These are phyloP conservation scores for Albifimbria verrucaria DNA, from an alignment of 2,329 filamentous ascomycete species.

Conservation along the genomic window DNA sequence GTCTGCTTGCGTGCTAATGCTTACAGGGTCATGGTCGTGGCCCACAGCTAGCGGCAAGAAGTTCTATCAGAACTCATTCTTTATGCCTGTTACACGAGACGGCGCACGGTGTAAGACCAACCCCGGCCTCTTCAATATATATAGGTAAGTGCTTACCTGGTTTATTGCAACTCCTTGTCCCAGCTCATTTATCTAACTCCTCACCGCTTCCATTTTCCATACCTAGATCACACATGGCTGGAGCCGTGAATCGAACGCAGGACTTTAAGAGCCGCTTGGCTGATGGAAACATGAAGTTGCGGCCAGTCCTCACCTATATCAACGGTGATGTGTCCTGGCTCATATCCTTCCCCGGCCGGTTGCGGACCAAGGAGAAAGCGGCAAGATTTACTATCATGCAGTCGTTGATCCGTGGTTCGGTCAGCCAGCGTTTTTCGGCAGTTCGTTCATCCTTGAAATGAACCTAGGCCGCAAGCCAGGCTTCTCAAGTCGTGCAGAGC, in stretches of 20 bases:
- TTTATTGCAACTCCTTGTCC: too few relatives aligned
- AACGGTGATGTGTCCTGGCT: background rate
- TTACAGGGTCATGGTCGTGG: too few relatives aligned
- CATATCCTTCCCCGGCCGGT: background rate
- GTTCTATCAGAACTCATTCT: too few relatives aligned
- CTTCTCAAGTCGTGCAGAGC: background rate
- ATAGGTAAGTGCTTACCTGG: too few relatives aligned
- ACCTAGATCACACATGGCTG: too few relatives aligned
- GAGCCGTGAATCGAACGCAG: background rate
- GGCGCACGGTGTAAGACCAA: too few relatives aligned
- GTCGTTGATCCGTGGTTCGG: background rate
- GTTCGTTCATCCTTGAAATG: background rate
- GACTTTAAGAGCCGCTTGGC: background rate
- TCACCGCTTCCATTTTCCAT: too few relatives aligned
- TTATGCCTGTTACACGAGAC: too few relatives aligned
- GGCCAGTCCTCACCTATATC: background rate
- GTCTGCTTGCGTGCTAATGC: too few relatives aligned
- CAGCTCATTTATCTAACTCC: too few relatives aligned
- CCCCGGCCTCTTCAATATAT: too few relatives aligned
- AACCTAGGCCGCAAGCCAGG: background rate
- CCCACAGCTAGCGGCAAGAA: too few relatives aligned
- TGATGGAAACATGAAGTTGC: background rate
- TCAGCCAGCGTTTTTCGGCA: background rate
- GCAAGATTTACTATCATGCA: background rate
- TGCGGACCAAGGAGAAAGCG: background rate